Evolutionary conservation across 345 rosid species (phyloP).

Genomic region (Theobroma cacao): DNA sequence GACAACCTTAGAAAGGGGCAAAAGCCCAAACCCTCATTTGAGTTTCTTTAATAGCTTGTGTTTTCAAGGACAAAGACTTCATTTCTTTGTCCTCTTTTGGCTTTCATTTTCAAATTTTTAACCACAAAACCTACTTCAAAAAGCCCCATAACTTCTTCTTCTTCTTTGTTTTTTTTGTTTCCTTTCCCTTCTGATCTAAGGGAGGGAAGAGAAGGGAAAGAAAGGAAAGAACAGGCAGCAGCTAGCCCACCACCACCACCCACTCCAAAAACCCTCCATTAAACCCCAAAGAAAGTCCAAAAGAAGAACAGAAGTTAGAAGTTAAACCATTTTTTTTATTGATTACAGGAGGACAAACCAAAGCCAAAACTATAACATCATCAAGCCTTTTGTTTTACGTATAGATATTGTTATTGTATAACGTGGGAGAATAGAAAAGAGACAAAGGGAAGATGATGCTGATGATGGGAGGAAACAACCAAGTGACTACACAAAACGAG

Average conservation of each 20-base stretch:
- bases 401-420: background rate
- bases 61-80: background rate
- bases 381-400: background rate
- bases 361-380: background rate
- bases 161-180: background rate
- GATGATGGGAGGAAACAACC: background rate
- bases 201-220: background rate
- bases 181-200: background rate
- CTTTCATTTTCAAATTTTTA: background rate
- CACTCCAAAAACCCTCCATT: background rate
- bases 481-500: constrained; percentile 7
- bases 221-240: no score
- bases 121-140: background rate
- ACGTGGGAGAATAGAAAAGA: background rate
- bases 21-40: background rate
- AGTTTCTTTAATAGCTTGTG: background rate
- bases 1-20: background rate
- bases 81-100: background rate
- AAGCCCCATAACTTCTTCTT: background rate
- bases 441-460: background rate
- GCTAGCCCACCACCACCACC: no score
- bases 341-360: background rate
- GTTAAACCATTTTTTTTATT: background rate
- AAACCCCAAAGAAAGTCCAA: background rate
- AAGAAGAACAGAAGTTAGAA: no score